These are phyloP conservation scores for Xanthoceras sorbifolium DNA, from an alignment of 345 rosid genomes.

Conservation along the genomic window DNA sequence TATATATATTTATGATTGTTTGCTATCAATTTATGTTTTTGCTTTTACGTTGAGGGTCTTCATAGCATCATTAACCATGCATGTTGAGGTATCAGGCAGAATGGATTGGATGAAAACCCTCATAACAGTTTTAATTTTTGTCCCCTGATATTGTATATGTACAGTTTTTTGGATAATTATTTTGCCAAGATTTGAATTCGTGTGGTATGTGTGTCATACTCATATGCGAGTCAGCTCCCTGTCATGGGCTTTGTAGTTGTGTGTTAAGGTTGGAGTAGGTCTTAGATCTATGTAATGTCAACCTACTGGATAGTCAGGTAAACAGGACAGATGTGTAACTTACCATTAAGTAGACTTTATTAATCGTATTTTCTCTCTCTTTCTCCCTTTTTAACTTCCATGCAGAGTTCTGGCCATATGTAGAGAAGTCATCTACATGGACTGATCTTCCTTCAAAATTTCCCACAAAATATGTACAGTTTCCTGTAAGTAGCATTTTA, in stretches of 20 bases:
- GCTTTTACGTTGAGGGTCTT: background rate
- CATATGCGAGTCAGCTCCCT: background rate
- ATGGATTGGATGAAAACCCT: background rate
- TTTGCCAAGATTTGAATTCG: background rate
- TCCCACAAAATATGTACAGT: slow-evolving; percentile 92
- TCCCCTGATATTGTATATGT: background rate
- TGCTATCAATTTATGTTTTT: background rate
- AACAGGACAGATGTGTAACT: background rate
- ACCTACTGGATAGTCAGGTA: background rate
- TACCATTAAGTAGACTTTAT: background rate
- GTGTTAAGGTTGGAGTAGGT: background rate
- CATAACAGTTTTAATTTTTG: background rate
- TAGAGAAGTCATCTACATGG: slow-evolving; percentile 97
- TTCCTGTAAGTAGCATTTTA: slow-evolving; percentile 65
- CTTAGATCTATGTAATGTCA: background rate
- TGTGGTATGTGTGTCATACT: background rate
- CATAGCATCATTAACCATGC: background rate
- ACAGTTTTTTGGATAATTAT: background rate
- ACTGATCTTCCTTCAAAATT: slow-evolving; percentile 87
- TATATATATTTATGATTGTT: background rate
- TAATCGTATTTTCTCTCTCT: background rate
- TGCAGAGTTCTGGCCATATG: slow-evolving; percentile 94
- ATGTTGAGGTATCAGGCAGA: background rate
- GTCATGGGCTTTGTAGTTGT: background rate
- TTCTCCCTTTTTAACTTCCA: slow-evolving; percentile 17